phyloP scores from a whole-genome alignment of 1,139 yeast genomes.

The Yarrowia galli region DNA sequence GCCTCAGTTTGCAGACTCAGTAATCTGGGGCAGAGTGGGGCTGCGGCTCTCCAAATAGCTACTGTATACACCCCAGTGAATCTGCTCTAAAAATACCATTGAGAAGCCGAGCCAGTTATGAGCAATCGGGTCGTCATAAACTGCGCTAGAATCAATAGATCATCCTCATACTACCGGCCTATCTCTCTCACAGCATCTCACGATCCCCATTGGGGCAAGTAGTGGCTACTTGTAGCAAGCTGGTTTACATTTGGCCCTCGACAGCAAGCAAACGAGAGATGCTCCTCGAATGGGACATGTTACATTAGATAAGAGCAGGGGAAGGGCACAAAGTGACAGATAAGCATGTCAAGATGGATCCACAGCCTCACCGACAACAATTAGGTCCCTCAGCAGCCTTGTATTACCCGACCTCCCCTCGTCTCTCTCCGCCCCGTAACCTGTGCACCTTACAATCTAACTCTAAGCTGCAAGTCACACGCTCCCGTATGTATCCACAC shows the following conservation, averaged over 20 bases:
- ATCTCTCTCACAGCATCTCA: neutral
- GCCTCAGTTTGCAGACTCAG: neutral
- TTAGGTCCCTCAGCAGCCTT: neutral
- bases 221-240: conserved; percentile 1
- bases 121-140: neutral
- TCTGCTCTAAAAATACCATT: neutral
- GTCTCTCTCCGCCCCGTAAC: neutral
- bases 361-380: no score
- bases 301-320: no score
- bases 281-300: neutral
- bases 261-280: conserved; percentile 8
- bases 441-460: neutral
- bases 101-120: neutral
- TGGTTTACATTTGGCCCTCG: conserved; percentile 3
- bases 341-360: no score
- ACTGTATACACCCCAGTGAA: neutral
- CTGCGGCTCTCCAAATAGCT: neutral
- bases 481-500: conserved; percentile 4
- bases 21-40: conserved; percentile 8
- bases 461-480: conserved; percentile 17
- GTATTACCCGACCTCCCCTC: neutral
- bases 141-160: neutral
- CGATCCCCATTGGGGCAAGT: neutral
- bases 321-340: no score
- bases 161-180: neutral